Conservation (phyloP, 2,329 filamentous ascomycete species). For the Verticillium klebahnii region DNA sequence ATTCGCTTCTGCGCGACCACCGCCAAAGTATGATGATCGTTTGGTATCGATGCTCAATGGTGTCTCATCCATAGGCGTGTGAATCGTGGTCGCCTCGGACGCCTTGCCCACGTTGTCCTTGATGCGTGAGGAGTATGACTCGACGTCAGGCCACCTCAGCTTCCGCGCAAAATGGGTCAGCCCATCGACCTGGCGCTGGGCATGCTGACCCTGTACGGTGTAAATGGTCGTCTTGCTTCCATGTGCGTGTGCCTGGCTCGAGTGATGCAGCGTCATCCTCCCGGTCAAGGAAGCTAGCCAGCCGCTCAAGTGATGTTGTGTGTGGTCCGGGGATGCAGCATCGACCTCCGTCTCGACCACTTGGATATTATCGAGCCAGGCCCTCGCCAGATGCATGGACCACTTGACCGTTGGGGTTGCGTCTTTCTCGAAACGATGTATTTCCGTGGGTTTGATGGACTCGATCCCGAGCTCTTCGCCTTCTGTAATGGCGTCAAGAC, state of each 20-base stretch:
- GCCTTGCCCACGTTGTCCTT: constrained; percentile 42
- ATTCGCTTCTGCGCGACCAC: constrained; percentile 14
- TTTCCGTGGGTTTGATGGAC: constrained; percentile 48
- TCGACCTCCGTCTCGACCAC: constrained; percentile 34
- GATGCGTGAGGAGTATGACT: constrained; percentile 43
- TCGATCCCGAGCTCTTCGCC: constrained; percentile 51
- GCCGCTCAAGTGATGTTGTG: constrained; percentile 24
- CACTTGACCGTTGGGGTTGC: constrained; percentile 60
- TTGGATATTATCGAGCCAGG: constrained; percentile 65
- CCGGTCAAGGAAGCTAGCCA: constrained; percentile 58
- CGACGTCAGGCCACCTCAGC: constrained; percentile 58
- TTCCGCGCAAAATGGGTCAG: constrained; percentile 60
- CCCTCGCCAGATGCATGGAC: constrained; percentile 60
- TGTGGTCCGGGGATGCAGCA: constrained; percentile 13
- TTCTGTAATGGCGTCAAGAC: constrained; percentile 59
- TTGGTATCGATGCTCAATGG: constrained; percentile 28
- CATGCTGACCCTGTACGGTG: constrained; percentile 50
- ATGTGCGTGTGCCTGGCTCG: constrained; percentile 23
- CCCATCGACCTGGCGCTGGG: constrained; percentile 55
- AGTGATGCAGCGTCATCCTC: constrained; percentile 41
- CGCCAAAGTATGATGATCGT: constrained; percentile 43
- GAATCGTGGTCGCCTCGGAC: constrained; percentile 35
- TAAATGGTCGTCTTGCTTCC: constrained; percentile 32
- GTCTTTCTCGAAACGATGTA: constrained; percentile 57
- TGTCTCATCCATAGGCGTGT: constrained; percentile 27